Evolutionary conservation across 2,329 filamentous ascomycete genomes (phyloP), one percentile per base, ranked within the genome.

Genomic region (Ilyonectria destructans): DNA sequence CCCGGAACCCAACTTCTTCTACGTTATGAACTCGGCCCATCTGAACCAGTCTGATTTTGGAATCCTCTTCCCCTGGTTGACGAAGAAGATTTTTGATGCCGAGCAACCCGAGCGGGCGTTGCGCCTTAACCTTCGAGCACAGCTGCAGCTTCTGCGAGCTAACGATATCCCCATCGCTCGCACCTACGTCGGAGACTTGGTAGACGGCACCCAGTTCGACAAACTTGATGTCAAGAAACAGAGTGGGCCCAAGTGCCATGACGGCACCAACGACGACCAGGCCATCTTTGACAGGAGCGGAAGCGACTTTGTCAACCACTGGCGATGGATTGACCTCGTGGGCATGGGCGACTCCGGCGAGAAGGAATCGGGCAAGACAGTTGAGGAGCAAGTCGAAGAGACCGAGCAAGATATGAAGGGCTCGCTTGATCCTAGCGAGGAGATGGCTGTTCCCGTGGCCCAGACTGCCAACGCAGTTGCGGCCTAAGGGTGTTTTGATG

Each of bases 21-120:
- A 93, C 78, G 90, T 93, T 3, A 79, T 86, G 15, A 84, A 88
- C 51, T 92, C 91, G n/a, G 93, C 94, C 0, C 94, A 97, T 78
- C 86, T 97, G 29, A 93, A 88, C 65, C 94, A 97, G 80, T 93
- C 90, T 21, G 94, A 97, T 77, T 97, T 96, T 74, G 94, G 93
- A 40, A 83, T 96, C 26, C 82, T 97, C 23, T 97, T 97, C 77
- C 93, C 93, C 0, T 92, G 91, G 87, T 74, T 91, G 54, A 90
- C 88, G 9, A 87, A 85, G 74, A 86, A 84, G 71, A 85, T 91
- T 9, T 89, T 90, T 71, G 84, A 85, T 2, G 86, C 87, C 0
- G 85, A 87, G 54, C 83, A 88, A 58, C 89, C 90, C 0, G 89
- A 90, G 75, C 84, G 88, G 13, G 85, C 87, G 0, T 78, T 92